Percentiles rank a stretch among this genome's conserved stretches.
These are phyloP conservation scores for Marasmius fiardii DNA, from an alignment of 1,284 basidiomycete species.

Conservation along the genomic window DNA sequence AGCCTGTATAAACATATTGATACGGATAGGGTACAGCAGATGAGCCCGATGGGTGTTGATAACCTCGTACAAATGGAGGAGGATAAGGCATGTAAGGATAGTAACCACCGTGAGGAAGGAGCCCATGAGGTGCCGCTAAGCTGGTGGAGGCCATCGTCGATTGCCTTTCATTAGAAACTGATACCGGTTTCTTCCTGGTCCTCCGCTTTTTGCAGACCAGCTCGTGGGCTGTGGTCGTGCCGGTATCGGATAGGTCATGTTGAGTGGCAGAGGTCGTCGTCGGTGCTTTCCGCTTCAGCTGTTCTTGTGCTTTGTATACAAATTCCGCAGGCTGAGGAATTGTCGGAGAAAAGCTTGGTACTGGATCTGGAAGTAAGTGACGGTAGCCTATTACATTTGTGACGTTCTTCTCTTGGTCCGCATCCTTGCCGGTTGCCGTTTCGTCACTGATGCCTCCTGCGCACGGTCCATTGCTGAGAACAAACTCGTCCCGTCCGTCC, in stretches of 20 bases:
- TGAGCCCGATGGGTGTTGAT: neutral
- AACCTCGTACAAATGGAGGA: neutral
- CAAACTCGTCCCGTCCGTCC: neutral
- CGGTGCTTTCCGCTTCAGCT: neutral
- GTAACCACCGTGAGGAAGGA: neutral
- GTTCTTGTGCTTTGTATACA: neutral
- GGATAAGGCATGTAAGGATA: neutral
- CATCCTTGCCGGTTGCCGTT: neutral
- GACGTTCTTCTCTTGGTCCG: neutral
- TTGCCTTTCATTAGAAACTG: neutral
- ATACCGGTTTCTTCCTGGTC: neutral
- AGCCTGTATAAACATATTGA: neutral
- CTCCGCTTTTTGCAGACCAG: neutral
- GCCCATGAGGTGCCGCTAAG: neutral
- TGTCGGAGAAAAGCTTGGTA: neutral
- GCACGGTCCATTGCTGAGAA: neutral
- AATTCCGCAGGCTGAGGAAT: neutral
- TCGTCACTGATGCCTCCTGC: neutral
- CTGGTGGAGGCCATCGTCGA: neutral
- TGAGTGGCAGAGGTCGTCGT: neutral
- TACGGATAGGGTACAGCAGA: neutral
- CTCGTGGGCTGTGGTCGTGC: neutral
- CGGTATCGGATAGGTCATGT: neutral
- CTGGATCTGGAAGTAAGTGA: neutral
- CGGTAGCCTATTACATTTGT: neutral